A percentile compares a stretch with the other conserved stretches of the same genome.
phyloP scores from a whole-genome alignment of 345 rosid species.

The Corymbia maculata region DNA sequence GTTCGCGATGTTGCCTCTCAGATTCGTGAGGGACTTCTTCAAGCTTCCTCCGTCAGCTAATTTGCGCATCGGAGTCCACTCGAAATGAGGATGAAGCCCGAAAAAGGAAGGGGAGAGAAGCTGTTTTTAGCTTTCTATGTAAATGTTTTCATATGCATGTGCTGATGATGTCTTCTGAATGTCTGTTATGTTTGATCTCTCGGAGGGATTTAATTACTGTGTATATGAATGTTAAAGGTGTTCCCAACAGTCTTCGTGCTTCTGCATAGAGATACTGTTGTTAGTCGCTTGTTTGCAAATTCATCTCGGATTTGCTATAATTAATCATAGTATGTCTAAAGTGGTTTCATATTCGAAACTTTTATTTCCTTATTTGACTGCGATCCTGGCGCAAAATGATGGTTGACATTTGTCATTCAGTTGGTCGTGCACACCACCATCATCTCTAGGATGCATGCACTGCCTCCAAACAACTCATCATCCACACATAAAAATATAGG shows the following conservation, averaged over 20 bases:
- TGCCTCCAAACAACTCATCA: background rate
- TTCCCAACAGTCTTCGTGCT: background rate
- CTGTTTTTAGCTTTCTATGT: background rate
- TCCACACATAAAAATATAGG: background rate
- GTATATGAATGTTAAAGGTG: background rate
- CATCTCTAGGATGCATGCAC: background rate
- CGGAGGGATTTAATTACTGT: background rate
- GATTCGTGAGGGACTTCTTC: conserved; percentile 15
- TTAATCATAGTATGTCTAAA: background rate
- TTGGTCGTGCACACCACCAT: background rate
- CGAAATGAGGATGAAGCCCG: background rate
- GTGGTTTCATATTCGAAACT: background rate
- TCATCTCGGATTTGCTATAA: background rate
- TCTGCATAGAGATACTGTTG: background rate
- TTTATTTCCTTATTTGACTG: background rate
- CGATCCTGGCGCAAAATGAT: background rate
- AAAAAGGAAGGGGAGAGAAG: background rate
- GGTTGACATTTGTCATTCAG: background rate
- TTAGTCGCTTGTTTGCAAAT: background rate
- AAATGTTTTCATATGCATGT: background rate
- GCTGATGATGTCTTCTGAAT: background rate
- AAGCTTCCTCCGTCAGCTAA: background rate
- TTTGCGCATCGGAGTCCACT: background rate
- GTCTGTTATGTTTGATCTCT: background rate
- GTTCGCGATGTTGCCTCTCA: conserved; percentile 13